Base-by-base conservation (phyloP, 2,329 filamentous ascomycete species). In the Aspergillus sp. region DNA sequence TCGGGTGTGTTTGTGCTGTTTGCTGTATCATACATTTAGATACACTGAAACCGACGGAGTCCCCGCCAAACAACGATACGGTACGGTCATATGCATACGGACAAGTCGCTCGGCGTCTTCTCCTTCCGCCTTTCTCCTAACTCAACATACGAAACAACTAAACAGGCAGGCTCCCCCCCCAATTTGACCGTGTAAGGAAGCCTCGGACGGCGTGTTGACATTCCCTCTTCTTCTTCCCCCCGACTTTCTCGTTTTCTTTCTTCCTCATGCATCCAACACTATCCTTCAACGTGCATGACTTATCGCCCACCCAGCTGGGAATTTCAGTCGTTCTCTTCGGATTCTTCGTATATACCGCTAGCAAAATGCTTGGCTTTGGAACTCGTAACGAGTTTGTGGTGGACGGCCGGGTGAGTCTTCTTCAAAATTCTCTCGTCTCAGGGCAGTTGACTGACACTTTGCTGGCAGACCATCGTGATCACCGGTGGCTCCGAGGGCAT, bases 401-500 rank as follows among this genome's bases (percentile, higher is more conserved):
- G 11, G 87, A 92, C 68, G 92, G 92, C 74, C 90, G 90, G 82
- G 93, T 95, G 78, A 67, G 80, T 67, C 45, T 14, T 29, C 12
- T 14, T 29, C 39, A 10, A 20, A 10, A n/a, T 7, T 7, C 29
- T 20, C 16, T 12, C 39, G 1, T 18, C 18, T 49, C 3, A 22
- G 24, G 10, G n/a, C n/a, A n/a, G 9, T 12, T 49, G 14, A 24
- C 31, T 54, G 18, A 54, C 6, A 24, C 20, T 32, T 45, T 12
- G 47, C 53, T 22, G 36, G 10, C 67, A 96, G 92, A 96, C 93
- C 2, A 83, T 96, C 55, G 81, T 98, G 57, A 81, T 99, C 55
- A 99, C 95, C 0, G 95, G 95, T 51, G 92, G 89, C 32, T 97
- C 95, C 0, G 91, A 97, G 72, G 95, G 95, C 59, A 91, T 97